Percentiles rank a stretch among this genome's conserved stretches.
Evolutionary conservation across 805 yeast species (phyloP).

Genomic region (Wickerhamiella hasegawae): DNA sequence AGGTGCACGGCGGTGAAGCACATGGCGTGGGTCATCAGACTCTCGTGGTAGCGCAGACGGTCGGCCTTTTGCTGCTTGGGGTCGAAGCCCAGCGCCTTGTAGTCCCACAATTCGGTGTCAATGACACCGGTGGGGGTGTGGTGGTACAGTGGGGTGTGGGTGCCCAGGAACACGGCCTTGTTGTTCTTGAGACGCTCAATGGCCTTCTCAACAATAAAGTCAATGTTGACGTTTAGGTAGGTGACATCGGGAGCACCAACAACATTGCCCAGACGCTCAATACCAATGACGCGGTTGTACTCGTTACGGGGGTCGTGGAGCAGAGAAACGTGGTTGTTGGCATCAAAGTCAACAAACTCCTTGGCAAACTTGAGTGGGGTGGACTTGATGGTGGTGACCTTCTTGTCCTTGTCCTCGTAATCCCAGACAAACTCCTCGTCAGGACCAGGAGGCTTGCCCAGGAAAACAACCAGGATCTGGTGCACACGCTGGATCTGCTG

Average conservation of each 20-base stretch:
- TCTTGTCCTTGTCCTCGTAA: slow-evolving; percentile 52
- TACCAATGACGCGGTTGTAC: slow-evolving; percentile 45
- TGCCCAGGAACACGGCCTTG: slow-evolving; percentile 76
- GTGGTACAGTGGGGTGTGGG: slow-evolving; percentile 72
- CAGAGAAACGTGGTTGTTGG: slow-evolving; percentile 41
- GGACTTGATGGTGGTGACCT: slow-evolving; percentile 30
- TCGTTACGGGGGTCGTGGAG: slow-evolving; percentile 73
- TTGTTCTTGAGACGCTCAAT: slow-evolving; percentile 52
- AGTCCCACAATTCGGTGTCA: slow-evolving; percentile 57
- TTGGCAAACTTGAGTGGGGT: slow-evolving; percentile 54
- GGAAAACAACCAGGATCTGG: slow-evolving; percentile 45
- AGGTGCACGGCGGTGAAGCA: slow-evolving; percentile 66
- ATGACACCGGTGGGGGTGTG: slow-evolving; percentile 50
- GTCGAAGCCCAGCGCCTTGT: slow-evolving; percentile 31
- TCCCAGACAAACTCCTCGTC: slow-evolving; percentile 58
- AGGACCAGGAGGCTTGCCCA: slow-evolving; percentile 72
- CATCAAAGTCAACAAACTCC: slow-evolving; percentile 37
- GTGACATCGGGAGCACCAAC: slow-evolving; percentile 52
- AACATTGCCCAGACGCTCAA: slow-evolving; percentile 62
- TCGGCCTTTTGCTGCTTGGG: slow-evolving; percentile 44
- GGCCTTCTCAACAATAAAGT: slow-evolving; percentile 41
- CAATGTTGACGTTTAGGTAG: slow-evolving; percentile 53
- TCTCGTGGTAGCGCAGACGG: slow-evolving; percentile 51
- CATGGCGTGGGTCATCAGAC: slow-evolving; percentile 87
- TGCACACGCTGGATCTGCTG: slow-evolving; percentile 44